Evolutionary conservation across 1,284 basidiomycete genomes (phyloP).

Genomic region (Leccinum subfulvum): DNA sequence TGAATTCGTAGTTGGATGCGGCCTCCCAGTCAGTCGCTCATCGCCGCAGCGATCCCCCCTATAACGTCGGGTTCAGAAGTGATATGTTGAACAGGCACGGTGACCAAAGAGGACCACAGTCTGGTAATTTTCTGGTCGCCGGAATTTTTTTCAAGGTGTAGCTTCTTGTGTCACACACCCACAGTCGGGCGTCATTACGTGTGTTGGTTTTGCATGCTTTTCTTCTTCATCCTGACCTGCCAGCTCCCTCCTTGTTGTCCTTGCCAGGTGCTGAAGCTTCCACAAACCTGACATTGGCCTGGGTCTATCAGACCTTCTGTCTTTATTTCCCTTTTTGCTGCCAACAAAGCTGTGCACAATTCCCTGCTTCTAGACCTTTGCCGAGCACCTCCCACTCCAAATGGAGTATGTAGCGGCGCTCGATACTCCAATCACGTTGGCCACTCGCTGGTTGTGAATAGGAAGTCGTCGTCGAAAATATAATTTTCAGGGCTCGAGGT

Average conservation of each 20-base stretch:
- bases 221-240: slow-evolving; percentile 63
- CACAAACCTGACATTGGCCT: slow-evolving; percentile 38
- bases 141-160: slow-evolving; percentile 42
- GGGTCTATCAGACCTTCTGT: slow-evolving; percentile 54
- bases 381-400: slow-evolving; percentile 42
- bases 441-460: slow-evolving; percentile 59
- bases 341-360: slow-evolving; percentile 45
- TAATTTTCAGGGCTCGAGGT: slow-evolving; percentile 39
- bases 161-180: slow-evolving; percentile 18
- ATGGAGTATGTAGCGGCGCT: slow-evolving; percentile 53
- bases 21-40: slow-evolving; percentile 63
- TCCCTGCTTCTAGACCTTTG: slow-evolving; percentile 64
- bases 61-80: slow-evolving; percentile 52
- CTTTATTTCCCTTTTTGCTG: slow-evolving; percentile 45
- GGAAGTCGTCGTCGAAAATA: slow-evolving; percentile 66
- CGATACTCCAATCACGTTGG: slow-evolving; percentile 70
- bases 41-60: slow-evolving; percentile 63
- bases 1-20: slow-evolving; percentile 55
- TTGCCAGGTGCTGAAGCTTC: slow-evolving; percentile 40
- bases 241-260: slow-evolving; percentile 74
- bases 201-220: slow-evolving; percentile 73
- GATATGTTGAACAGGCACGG: slow-evolving; percentile 55
- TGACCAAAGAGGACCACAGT: slow-evolving; percentile 42
- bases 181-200: slow-evolving; percentile 59
- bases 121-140: slow-evolving; percentile 43